A percentile compares a stretch with the other conserved stretches of the same genome.
Conservation (phyloP, 2,329 filamentous ascomycete genomes). For the Macrophomina phaseolina region DNA sequence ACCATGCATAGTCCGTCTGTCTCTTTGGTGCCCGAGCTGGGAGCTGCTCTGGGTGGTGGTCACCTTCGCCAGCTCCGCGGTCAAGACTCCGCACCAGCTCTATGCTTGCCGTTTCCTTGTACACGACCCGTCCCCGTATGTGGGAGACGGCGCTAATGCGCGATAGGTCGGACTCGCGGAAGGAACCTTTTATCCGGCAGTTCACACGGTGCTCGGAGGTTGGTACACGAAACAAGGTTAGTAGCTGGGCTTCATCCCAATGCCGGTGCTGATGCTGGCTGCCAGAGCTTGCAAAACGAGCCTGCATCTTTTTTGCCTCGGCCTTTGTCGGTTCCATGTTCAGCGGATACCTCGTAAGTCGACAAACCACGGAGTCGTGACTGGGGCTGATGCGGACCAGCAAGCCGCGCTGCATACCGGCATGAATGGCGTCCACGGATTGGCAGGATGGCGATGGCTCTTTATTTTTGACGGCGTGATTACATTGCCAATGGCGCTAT, state of each 20-base stretch:
- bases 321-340: slow-evolving; percentile 17
- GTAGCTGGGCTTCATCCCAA: neutral
- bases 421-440: slow-evolving; percentile 32
- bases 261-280: too few species aligned
- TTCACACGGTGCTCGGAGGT: slow-evolving; percentile 20
- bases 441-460: slow-evolving; percentile 40
- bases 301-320: slow-evolving; percentile 17
- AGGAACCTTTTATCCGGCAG: slow-evolving; percentile 16
- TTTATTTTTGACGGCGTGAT: slow-evolving; percentile 40
- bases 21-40: slow-evolving; percentile 13
- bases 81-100: slow-evolving; percentile 15
- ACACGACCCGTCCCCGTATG: neutral
- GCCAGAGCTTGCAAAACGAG: slow-evolving; percentile 7
- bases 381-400: neutral
- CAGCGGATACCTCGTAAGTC: slow-evolving; percentile 16
- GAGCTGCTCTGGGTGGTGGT: slow-evolving; percentile 23
- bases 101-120: slow-evolving; percentile 19
- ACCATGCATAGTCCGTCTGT: neutral
- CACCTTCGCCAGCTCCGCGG: slow-evolving; percentile 5
- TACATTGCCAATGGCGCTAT: slow-evolving; percentile 40
- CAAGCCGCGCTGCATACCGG: slow-evolving; percentile 31
- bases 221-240: slow-evolving; percentile 17
- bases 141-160: neutral
- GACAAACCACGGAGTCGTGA: too few species aligned
- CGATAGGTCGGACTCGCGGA: slow-evolving; percentile 7